A percentile compares a stretch with the other conserved stretches of the same genome.
Evolutionary conservation across 306 rosid genomes (phyloP).

Genomic region (Cucumis sativus): DNA sequence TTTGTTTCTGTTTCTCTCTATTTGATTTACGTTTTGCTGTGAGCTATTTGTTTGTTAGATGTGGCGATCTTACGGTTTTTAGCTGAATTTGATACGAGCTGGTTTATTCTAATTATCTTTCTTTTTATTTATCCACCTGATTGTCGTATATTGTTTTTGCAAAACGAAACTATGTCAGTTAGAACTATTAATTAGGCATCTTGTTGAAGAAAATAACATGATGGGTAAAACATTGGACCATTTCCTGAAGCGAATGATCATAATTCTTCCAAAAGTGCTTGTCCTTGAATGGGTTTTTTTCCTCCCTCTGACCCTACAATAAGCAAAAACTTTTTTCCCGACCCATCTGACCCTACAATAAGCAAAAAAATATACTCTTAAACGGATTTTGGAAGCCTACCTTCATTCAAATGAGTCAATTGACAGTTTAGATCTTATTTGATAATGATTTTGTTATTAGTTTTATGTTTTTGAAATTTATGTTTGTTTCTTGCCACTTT

Average conservation of each 20-base stretch:
- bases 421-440: background rate
- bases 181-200: background rate
- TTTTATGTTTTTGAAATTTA: too few species aligned
- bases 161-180: background rate
- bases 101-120: background rate
- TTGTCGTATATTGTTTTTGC: background rate
- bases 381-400: background rate
- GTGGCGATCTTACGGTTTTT: background rate
- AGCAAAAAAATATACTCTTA: too few species aligned
- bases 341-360: too few species aligned
- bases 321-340: too few species aligned
- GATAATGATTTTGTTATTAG: too few species aligned
- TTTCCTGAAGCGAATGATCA: background rate
- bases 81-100: background rate
- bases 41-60: background rate
- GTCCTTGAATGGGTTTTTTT: background rate
- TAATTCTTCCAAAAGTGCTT: background rate
- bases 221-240: background rate
- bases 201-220: background rate
- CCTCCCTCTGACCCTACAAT: too few species aligned
- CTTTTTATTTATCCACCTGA: background rate
- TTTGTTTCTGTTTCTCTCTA: background rate
- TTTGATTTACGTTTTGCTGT: background rate
- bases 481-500: too few species aligned
- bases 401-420: background rate